phyloP scores from a whole-genome alignment of 73 alveolate genomes.

The Paraurostyla sp. region DNA sequence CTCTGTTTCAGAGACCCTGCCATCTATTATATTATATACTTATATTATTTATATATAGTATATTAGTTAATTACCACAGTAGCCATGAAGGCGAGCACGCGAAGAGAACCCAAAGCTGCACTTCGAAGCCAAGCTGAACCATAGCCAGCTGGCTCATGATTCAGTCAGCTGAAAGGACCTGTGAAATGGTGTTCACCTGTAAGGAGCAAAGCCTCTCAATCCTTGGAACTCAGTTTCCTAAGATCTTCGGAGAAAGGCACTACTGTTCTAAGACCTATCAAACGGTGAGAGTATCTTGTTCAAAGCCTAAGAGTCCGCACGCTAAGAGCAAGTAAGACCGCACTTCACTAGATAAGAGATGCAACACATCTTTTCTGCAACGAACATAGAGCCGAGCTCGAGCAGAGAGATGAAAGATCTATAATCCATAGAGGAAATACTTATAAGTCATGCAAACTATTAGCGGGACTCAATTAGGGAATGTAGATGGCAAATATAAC shows the following conservation, averaged over 20 bases:
- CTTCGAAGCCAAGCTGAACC: too few relatives aligned
- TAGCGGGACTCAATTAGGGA: conserved; percentile 64
- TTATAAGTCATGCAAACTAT: conserved; percentile 8
- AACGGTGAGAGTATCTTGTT: conserved; percentile 61
- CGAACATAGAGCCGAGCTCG: not conserved
- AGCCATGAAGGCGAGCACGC: conserved; percentile 18
- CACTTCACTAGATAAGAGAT: not conserved
- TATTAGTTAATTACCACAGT: conserved; percentile 25
- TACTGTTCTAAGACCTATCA: conserved; percentile 65
- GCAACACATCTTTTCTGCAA: not conserved
- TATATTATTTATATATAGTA: conserved; percentile 5
- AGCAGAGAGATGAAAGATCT: not conserved
- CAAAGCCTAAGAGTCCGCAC: conserved; percentile 66
- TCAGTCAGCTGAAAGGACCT: too few relatives aligned
- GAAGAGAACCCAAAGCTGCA: conserved; percentile 32
- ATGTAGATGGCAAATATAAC: conserved; percentile 31
- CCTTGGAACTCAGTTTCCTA: not conserved
- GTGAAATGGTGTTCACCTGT: not conserved
- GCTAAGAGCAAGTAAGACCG: conserved; percentile 2
- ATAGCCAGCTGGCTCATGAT: too few relatives aligned
- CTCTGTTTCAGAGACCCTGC: conserved; percentile 63
- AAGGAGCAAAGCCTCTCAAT: not conserved
- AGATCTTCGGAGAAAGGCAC: too few relatives aligned
- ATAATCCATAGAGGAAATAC: conserved; percentile 33
- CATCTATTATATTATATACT: conserved; percentile 47